Evolutionary conservation across 2,329 filamentous ascomycete genomes (phyloP), one percentile per base, ranked within the genome.

Genomic region (Talaromyces sp.): DNA sequence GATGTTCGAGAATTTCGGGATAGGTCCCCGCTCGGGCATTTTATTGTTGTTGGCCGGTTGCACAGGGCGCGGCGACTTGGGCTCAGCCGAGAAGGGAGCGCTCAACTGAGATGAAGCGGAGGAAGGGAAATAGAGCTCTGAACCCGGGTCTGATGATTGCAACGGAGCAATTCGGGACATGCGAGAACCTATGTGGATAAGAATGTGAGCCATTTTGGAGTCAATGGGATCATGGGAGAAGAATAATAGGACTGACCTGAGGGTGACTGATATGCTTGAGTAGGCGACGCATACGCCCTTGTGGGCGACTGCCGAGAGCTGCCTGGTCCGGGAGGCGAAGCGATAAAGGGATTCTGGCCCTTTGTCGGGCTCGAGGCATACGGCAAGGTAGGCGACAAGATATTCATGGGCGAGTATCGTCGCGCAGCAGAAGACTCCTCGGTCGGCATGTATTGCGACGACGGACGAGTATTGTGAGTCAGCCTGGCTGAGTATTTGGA

Each of bases 321-420:
- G 74, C 66, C 82, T 75, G 72, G 62, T 19, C 67, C 63, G 19
- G 67, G 79, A 68, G 74, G 81, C 80, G 79, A 88, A 78, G 83
- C 82, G 53, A 75, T 75, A 66, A 82, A 83, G 31, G 77, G 69
- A 68, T 75, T 76, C 62, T 79, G 78, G 12, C 38, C 32, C 73
- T 80, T 80, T 71, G 79, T 85, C 63, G 80, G 85, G 73, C 80
- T 89, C 77, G 78, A 82, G 72, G 85, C 83, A 77, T 95, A 95
- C 35, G 91, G 87, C 59, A 90, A 88, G 35, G 88, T 86, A 46
- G 92, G 90, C 62, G 92, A 91, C 63, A 95, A 80, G 17, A 86
- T 85, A 74, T 96, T 93, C 92, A 97, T 97, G 65, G 93, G 94
- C 53, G 93, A 97, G 77, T 97, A 97, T 72, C 92, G 87, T 74